A percentile compares a stretch with the other conserved stretches of the same genome.
phyloP scores from a whole-genome alignment of 2,329 filamentous ascomycete genomes.

The Scedosporium dehoogii region DNA sequence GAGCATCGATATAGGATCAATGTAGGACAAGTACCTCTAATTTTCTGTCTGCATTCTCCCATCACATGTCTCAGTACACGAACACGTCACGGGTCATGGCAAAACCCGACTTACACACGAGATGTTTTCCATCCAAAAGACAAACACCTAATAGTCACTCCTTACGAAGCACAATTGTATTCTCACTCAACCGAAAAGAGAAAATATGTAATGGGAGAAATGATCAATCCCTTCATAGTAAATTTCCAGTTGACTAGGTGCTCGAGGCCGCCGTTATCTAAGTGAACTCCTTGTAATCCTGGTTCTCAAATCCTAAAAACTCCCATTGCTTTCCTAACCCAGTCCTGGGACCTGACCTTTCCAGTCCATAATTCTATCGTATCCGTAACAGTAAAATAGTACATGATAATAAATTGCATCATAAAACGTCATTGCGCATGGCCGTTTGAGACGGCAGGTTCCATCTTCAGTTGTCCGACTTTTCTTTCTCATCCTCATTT shows the following conservation, averaged over 20 bases:
- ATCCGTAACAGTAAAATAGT: slow-evolving; percentile 2
- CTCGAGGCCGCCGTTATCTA: not conserved
- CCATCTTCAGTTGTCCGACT: slow-evolving; percentile 19
- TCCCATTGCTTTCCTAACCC: not conserved
- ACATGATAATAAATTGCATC: not conserved
- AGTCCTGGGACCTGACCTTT: not conserved
- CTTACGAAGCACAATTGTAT: no score
- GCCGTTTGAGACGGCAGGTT: not conserved
- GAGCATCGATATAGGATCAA: no score
- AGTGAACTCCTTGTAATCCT: not conserved
- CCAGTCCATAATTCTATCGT: not conserved
- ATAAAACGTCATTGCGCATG: not conserved
- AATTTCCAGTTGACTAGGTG: not conserved
- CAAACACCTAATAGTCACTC: no score
- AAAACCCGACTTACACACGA: no score
- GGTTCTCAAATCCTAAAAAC: not conserved
- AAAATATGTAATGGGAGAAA: not conserved
- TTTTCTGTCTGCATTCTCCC: no score
- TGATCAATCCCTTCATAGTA: no score
- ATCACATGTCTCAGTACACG: no score
- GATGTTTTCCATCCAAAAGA: no score
- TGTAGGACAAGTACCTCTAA: no score
- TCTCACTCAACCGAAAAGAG: not conserved
- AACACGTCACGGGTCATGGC: no score
- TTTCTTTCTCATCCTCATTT: slow-evolving; percentile 32